Base-by-base conservation (phyloP, 495 filamentous ascomycete genomes). In the Pyrenopolyporus hunteri region DNA sequence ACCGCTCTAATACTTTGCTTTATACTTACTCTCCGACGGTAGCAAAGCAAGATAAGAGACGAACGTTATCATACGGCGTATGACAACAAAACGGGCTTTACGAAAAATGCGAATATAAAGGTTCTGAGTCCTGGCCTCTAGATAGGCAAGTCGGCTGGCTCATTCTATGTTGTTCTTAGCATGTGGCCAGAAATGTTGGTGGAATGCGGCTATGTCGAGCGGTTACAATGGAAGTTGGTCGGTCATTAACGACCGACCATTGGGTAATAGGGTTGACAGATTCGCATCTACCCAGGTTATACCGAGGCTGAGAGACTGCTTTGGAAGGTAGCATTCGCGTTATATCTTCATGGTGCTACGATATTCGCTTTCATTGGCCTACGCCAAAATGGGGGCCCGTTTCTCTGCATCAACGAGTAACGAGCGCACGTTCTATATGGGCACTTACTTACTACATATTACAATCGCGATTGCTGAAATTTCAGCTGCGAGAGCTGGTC, bases 371-470 rank as follows among this genome's bases (percentile, higher is more conserved):
- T 57, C 6, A 66, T 66, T 66, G 63, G 57, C 20, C n/a, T 47
- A 19, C 6, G 17, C 42, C 42, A 45, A 29, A 37, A 37, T n/a
- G n/a, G 35, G 8, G 7, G 29, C 37, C 62, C 62, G 25, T 47
- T 50, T 52, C 56, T 50, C 19, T 46, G 46, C 62, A 42, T 59
- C 46, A n/a, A 35, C 26, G 55, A 61, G 52, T 49, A 61, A 66
- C 45, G 61, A n/a, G 35, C 47, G 33, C 33, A 28, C 51, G 51
- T 48, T 50, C 57, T 61, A 33, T 50, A 61, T 39, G 40, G 17
- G 1, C 23, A 14, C 52, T 61, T 61, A 66, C 63, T 66, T 66
- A 66, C 63, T 66, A 66, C 63, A 66, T 66, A 66, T 61, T 46
- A 10, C 45, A n/a, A 57, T 55, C 39, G 23, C 31, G 14, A 32